phyloP scores from a whole-genome alignment of 1,139 yeast species.

The Kodamaea plutei region DNA sequence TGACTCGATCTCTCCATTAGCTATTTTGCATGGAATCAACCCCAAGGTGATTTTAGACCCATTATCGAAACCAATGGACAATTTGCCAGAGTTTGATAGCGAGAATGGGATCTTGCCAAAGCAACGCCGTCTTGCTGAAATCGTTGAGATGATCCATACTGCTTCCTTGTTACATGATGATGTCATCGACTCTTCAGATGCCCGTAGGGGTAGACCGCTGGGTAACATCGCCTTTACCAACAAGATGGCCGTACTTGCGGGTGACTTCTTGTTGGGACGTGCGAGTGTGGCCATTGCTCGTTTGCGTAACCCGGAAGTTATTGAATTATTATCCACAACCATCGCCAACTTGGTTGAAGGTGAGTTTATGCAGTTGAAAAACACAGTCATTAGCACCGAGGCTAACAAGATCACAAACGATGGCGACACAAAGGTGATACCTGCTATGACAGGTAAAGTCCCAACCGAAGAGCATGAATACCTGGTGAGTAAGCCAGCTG shows the following conservation, averaged over 20 bases:
- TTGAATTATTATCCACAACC: slow-evolving; percentile 89
- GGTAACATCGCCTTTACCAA: slow-evolving; percentile 94
- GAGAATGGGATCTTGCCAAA: slow-evolving; percentile 80
- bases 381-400: slow-evolving; percentile 61
- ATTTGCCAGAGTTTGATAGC: slow-evolving; percentile 58
- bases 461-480: slow-evolving; percentile 60
- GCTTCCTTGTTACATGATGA: slow-evolving; percentile 97
- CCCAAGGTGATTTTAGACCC: slow-evolving; percentile 80
- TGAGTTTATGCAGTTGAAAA: slow-evolving; percentile 95
- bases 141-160: slow-evolving; percentile 97
- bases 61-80: slow-evolving; percentile 73
- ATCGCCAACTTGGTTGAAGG: slow-evolving; percentile 98
- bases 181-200: slow-evolving; percentile 89
- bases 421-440: slow-evolving; percentile 48
- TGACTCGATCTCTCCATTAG: slow-evolving; percentile 72
- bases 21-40: slow-evolving; percentile 82
- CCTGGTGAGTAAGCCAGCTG: slow-evolving; percentile 39
- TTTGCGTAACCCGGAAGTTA: slow-evolving; percentile 92
- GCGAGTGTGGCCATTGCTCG: slow-evolving; percentile 96
- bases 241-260: slow-evolving; percentile 96
- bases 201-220: slow-evolving; percentile 85
- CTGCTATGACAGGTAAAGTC: slow-evolving; percentile 61
- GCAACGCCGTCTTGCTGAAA: slow-evolving; percentile 92
- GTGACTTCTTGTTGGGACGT: slow-evolving; percentile 90
- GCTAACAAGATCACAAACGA: slow-evolving; percentile 46